Base-by-base conservation (phyloP, 2,329 filamentous ascomycete genomes). In the Sporothrix humicola region DNA sequence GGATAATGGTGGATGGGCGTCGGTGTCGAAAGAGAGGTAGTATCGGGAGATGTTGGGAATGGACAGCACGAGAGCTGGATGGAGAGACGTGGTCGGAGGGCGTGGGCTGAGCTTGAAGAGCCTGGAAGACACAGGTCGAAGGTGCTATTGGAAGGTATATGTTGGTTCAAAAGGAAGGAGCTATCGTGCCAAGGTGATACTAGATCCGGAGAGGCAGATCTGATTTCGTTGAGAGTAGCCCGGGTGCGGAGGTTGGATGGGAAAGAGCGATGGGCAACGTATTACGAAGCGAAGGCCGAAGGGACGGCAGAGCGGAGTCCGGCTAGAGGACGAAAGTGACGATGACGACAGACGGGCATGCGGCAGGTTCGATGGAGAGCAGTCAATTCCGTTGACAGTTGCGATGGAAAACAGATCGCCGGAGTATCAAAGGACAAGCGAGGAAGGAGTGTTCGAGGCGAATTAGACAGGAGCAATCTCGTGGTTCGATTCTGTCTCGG, bases 291-390 rank as follows among this genome's bases (percentile, higher is more conserved):
- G 48, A 70, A 26, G 54, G 9, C 46, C 42, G 15, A 31, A 48
- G 69, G 50, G 26, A 69, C 46, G 56, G 72, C 37, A 44, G 59
- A 68, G 56, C 72, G 66, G 58, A 70, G 72, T 70, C 72, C 20
- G 65, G 72, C 46, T 56, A 54, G 72, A 56, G 54, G 44, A 23
- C 54, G 65, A 50, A 26, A 26, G 65, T 42, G 66, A 73, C 72
- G 72, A 71, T 71, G 72, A 73, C 72, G 72, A 71, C 58, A 66
- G 68, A 68, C 1, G 44, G 37, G 31, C 44, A 66, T 56, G 71
- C 56, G 23, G 66, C 66, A 71, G 66, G 63, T 61, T 23, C 54
- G 68, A 58, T 23, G 50, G 50, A 44, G 50, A 69, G 65, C 13
- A 50, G 46, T 68, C 65, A 68, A 68, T 68, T 23, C 46, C 65